phyloP scores from a whole-genome alignment of 2,329 filamentous ascomycete species.

The Nothophaeocryptopus gaeumannii region DNA sequence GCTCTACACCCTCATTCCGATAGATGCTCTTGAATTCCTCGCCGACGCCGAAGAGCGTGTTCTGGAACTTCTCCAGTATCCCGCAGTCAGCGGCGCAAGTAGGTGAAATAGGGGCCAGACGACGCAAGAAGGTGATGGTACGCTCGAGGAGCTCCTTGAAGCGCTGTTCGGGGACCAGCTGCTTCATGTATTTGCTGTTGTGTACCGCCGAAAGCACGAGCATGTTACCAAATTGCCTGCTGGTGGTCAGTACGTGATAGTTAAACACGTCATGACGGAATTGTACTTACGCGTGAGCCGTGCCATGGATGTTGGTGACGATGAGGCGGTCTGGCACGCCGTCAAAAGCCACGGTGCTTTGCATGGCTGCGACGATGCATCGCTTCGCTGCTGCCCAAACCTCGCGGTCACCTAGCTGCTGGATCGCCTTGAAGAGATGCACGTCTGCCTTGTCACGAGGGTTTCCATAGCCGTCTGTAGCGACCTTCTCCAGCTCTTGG shows the following conservation, averaged over 20 bases:
- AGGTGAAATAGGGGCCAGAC: conserved; percentile 69
- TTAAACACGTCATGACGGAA: too few relatives aligned
- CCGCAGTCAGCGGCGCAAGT: conserved; percentile 70
- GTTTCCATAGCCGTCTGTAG: conserved; percentile 31
- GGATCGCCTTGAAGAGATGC: conserved; percentile 37
- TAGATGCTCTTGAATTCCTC: conserved; percentile 24
- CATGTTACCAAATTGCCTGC: conserved; percentile 93
- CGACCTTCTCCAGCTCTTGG: conserved; percentile 24
- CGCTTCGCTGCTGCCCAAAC: conserved; percentile 35
- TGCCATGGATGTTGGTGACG: conserved; percentile 95
- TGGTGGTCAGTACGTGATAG: conserved; percentile 29
- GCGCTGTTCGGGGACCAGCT: conserved; percentile 55
- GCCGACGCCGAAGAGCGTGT: conserved; percentile 31
- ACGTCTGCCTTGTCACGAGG: conserved; percentile 34
- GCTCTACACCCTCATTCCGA: conserved; percentile 24
- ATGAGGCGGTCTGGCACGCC: conserved; percentile 67
- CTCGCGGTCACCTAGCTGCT: conserved; percentile 26
- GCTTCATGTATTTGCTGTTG: conserved; percentile 54
- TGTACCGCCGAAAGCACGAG: conserved; percentile 83
- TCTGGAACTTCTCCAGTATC: conserved; percentile 61
- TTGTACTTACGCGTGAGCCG: conserved; percentile 81
- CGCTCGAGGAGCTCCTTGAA: conserved; percentile 63
- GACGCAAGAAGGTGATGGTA: conserved; percentile 73
- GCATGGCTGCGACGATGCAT: conserved; percentile 72
- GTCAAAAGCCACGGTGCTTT: conserved; percentile 82